phyloP scores from a whole-genome alignment of 2,329 filamentous ascomycete species.

The Penicillium thymicola region DNA sequence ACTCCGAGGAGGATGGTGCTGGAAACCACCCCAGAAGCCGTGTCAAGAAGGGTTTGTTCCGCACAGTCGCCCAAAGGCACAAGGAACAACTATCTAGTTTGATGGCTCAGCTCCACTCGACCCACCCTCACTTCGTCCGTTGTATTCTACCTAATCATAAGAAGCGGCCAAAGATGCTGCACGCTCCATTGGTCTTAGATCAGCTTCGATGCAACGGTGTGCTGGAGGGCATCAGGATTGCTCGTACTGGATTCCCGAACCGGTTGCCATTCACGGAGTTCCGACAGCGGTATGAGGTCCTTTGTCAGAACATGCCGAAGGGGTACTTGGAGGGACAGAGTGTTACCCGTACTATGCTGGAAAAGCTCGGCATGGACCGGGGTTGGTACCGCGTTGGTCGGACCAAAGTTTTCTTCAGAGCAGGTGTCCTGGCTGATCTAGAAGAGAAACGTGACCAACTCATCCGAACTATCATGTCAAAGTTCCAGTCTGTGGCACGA shows the following conservation, averaged over 20 bases:
- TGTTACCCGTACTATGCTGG: constrained; percentile 79
- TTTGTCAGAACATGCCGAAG: constrained; percentile 83
- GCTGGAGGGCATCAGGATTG: constrained; percentile 96
- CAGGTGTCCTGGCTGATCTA: constrained; percentile 90
- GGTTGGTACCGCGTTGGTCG: constrained; percentile 88
- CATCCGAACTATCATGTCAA: constrained; percentile 89
- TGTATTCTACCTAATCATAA: constrained; percentile 98
- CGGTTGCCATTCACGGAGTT: constrained; percentile 90
- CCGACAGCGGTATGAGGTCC: constrained; percentile 89
- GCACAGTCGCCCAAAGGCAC: constrained; percentile 92
- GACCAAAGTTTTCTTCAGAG: constrained; percentile 97
- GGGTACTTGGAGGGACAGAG: constrained; percentile 88
- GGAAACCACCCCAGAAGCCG: constrained; percentile 65
- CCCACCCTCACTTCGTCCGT: constrained; percentile 95
- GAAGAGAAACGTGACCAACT: constrained; percentile 93
- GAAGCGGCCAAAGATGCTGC: constrained; percentile 90
- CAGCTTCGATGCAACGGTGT: constrained; percentile 99
- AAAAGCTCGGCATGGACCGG: constrained; percentile 80
- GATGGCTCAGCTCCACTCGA: constrained; percentile 91
- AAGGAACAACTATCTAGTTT: constrained; percentile 97
- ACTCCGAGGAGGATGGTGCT: constrained; percentile 66
- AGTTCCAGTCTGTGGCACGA: constrained; percentile 87
- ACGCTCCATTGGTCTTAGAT: constrained; percentile 86
- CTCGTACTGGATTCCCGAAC: constrained; percentile 94
- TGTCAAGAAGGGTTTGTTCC: constrained; percentile 95